phyloP scores from a whole-genome alignment of 2,329 filamentous ascomycete species.

The Zymoseptoria crescenta region DNA sequence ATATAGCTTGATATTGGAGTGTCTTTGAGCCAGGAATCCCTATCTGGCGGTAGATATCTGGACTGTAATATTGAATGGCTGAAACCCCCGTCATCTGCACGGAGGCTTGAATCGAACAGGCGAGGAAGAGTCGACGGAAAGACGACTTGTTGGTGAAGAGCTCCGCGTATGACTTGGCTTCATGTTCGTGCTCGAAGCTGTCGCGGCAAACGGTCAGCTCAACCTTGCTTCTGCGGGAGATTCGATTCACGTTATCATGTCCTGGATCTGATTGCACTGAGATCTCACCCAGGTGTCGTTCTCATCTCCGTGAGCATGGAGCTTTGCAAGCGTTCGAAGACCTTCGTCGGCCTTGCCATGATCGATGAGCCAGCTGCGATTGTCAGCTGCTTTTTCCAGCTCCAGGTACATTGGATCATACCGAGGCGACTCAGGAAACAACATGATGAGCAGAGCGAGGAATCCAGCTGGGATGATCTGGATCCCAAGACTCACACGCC shows the following conservation, averaged over 20 bases:
- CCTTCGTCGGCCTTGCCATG: conserved; percentile 59
- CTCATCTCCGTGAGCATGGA: conserved; percentile 62
- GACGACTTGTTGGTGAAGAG: conserved; percentile 58
- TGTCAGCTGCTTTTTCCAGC: conserved; percentile 37
- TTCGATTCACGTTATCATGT: conserved; percentile 43
- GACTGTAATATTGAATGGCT: conserved; percentile 63
- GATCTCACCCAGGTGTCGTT: conserved; percentile 63
- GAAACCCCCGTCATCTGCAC: conserved; percentile 70
- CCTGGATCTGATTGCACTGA: conserved; percentile 64
- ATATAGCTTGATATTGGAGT: conserved; percentile 69
- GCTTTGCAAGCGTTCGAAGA: conserved; percentile 56
- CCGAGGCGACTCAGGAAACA: conserved; percentile 58
- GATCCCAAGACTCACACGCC: conserved; percentile 59
- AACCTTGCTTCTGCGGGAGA: background rate
- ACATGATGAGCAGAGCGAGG: conserved; percentile 56
- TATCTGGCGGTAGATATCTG: conserved; percentile 51
- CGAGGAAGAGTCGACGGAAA: conserved; percentile 65
- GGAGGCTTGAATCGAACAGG: conserved; percentile 60
- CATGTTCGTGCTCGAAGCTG: conserved; percentile 53
- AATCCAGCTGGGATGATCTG: conserved; percentile 62
- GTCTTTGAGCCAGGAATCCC: conserved; percentile 59
- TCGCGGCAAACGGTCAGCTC: background rate
- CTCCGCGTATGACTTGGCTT: conserved; percentile 62
- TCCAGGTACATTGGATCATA: conserved; percentile 10
- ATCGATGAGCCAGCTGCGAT: conserved; percentile 60